These are phyloP conservation scores for Dillenia turbinata DNA, from an alignment of 164 flowering plant species.

Conservation along the genomic window DNA sequence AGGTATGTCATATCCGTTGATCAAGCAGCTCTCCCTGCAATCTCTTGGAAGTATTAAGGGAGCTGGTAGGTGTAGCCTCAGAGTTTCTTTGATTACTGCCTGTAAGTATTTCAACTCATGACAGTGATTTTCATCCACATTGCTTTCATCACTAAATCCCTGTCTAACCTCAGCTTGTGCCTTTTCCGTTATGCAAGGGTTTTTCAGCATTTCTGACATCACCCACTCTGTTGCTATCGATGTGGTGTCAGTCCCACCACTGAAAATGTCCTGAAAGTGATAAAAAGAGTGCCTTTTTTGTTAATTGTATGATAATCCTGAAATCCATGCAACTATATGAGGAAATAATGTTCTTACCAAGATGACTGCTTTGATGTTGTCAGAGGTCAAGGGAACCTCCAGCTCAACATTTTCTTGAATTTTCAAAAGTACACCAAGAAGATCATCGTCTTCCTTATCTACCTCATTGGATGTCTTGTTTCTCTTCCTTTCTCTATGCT, in stretches of 20 bases:
- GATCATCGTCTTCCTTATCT: slow-evolving; percentile 13
- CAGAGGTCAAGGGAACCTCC: slow-evolving; percentile 11
- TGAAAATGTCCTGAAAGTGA: slow-evolving; percentile 13
- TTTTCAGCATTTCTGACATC: slow-evolving; percentile 15
- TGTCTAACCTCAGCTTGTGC: slow-evolving; percentile 15
- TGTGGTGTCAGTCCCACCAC: slow-evolving; percentile 13
- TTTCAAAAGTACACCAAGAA: slow-evolving; percentile 26
- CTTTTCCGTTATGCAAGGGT: slow-evolving; percentile 7
- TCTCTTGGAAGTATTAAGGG: slow-evolving; percentile 17
- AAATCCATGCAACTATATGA: not conserved
- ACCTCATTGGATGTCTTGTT: not conserved
- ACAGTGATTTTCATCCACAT: slow-evolving; percentile 3
- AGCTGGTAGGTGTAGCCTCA: slow-evolving; percentile 13
- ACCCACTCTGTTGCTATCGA: slow-evolving; percentile 16
- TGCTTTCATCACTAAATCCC: not conserved
- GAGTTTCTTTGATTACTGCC: slow-evolving; percentile 12
- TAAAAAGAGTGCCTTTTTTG: not conserved
- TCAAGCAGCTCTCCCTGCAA: slow-evolving; percentile 14
- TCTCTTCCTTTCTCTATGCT: slow-evolving; percentile 7
- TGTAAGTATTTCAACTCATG: slow-evolving; percentile 9
- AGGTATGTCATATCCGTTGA: slow-evolving; percentile 13
- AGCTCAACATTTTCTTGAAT: slow-evolving; percentile 6
- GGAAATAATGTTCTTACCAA: slow-evolving; percentile 10
- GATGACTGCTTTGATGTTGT: slow-evolving; percentile 29
- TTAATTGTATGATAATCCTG: slow-evolving; percentile 1